phyloP scores from a whole-genome alignment of 2,329 filamentous ascomycete genomes.

The Colletotrichum limetticola region DNA sequence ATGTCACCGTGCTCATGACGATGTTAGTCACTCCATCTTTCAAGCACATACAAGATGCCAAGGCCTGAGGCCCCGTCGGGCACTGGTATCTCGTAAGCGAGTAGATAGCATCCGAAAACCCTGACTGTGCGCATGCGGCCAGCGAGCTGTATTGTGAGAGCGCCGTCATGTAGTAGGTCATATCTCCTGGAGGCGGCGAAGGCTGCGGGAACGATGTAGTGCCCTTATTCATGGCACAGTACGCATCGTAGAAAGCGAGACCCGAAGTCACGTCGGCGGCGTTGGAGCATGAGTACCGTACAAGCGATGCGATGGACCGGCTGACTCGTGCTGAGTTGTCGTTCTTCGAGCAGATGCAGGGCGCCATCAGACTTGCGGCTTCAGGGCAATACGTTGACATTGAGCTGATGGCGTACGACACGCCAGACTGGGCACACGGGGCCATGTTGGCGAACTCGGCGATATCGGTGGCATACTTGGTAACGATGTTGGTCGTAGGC shows the following conservation, averaged over 20 bases:
- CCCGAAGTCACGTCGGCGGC: constrained; percentile 60
- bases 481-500: constrained; percentile 53
- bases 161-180: constrained; percentile 66
- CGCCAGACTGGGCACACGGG: constrained; percentile 52
- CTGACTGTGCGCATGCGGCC: constrained; percentile 55
- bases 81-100: constrained; percentile 52
- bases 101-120: constrained; percentile 54
- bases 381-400: constrained; percentile 49
- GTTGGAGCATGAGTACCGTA: constrained; percentile 57
- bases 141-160: constrained; percentile 58
- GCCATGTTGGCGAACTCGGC: constrained; percentile 54
- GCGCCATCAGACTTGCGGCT: constrained; percentile 54
- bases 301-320: constrained; percentile 53
- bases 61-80: constrained; percentile 56
- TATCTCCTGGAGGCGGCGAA: constrained; percentile 60
- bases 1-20: constrained; percentile 56
- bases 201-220: constrained; percentile 60
- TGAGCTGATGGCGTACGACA: constrained; percentile 52
- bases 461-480: constrained; percentile 62
- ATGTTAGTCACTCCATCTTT: constrained; percentile 58
- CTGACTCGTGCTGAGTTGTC: constrained; percentile 57
- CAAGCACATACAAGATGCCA: constrained; percentile 64
- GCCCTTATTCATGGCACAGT: constrained; percentile 61
- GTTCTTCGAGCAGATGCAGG: constrained; percentile 63
- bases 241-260: constrained; percentile 61